Evolutionary conservation across 2,329 filamentous ascomycete species (phyloP).

Genomic region (Clarireedia homoeocarpa): DNA sequence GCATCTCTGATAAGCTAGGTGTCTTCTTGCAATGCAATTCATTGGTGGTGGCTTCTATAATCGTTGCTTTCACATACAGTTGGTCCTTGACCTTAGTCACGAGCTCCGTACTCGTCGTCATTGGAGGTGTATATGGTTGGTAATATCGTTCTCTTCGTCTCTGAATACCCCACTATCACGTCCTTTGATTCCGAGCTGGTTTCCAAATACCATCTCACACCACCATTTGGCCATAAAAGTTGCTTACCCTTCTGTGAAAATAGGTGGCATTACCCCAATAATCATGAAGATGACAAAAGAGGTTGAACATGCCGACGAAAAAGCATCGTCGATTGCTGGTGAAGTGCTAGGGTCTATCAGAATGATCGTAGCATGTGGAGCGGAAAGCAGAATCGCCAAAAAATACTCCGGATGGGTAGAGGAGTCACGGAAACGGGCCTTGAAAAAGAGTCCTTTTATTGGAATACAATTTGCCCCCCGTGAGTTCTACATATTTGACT

Average conservation of each 20-base stretch:
- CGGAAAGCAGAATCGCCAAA: slow-evolving; percentile 44
- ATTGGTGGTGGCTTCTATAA: slow-evolving; percentile 43
- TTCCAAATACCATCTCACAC: background rate
- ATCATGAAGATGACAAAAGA: slow-evolving; percentile 44
- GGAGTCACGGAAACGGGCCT: slow-evolving; percentile 43
- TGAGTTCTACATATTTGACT: slow-evolving; percentile 6
- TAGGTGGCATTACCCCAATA: slow-evolving; percentile 40
- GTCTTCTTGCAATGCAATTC: slow-evolving; percentile 48
- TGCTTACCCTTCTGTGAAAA: background rate
- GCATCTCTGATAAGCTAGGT: slow-evolving; percentile 56
- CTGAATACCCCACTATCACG: background rate
- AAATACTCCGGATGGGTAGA: slow-evolving; percentile 48
- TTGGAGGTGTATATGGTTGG: slow-evolving; percentile 38
- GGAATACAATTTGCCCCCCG: slow-evolving; percentile 43
- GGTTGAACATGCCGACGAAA: slow-evolving; percentile 44
- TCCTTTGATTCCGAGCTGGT: background rate
- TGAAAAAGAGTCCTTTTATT: slow-evolving; percentile 42
- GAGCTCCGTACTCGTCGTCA: slow-evolving; percentile 47
- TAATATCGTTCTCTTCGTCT: background rate
- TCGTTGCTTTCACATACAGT: slow-evolving; percentile 48
- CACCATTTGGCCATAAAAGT: background rate
- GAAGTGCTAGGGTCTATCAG: slow-evolving; percentile 52
- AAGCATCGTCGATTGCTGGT: slow-evolving; percentile 51
- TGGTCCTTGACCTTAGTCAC: slow-evolving; percentile 55
- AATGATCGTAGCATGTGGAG: slow-evolving; percentile 56